phyloP scores from a whole-genome alignment of 345 rosid species.

The Trapa bicornis region DNA sequence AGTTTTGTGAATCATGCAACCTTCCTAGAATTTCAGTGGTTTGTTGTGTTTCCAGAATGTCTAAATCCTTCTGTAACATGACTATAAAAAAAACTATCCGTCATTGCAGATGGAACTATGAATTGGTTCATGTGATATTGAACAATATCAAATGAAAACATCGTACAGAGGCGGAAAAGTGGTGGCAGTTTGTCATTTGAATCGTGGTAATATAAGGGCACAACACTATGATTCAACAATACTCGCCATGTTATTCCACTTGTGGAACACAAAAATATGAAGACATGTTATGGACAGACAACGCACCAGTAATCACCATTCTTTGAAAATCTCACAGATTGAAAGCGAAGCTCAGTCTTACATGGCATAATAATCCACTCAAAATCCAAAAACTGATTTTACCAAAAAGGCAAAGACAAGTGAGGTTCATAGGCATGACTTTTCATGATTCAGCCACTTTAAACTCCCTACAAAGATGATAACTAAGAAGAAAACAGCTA shows the following conservation, averaged over 20 bases:
- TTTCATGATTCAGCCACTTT: background rate
- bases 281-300: no score
- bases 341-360: background rate
- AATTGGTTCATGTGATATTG: no score
- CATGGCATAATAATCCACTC: background rate
- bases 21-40: background rate
- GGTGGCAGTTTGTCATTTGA: no score
- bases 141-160: no score
- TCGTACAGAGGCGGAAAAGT: no score
- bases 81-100: no score
- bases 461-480: background rate
- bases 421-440: background rate
- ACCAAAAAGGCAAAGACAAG: constrained; percentile 2
- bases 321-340: background rate
- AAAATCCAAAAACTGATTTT: background rate
- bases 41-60: background rate
- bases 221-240: no score
- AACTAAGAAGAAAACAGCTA: constrained; percentile 11
- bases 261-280: no score
- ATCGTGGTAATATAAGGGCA: no score
- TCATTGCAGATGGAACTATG: no score
- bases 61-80: background rate
- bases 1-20: background rate
- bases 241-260: no score
- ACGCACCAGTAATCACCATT: no score